Base-by-base conservation (phyloP, 202 grass and related monocot genomes). In the Zizania palustris region DNA sequence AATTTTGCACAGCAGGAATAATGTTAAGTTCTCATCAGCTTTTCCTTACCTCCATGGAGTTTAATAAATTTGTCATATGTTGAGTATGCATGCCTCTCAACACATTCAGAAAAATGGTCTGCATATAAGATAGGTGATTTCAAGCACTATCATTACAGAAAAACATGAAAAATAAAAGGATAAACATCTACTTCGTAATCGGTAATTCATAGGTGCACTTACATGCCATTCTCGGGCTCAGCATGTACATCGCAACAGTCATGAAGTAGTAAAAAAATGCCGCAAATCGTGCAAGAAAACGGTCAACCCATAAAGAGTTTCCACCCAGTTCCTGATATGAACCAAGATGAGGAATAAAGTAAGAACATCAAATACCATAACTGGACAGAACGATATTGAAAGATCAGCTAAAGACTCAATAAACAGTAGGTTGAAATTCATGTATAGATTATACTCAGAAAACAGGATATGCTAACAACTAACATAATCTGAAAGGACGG, bases 221-320 rank as follows among this genome's bases (percentile, higher is more conserved):
- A 98, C 96, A 98, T 83, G 95, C 91, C 95, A 98, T 98, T 90
- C 95, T 82, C 39, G 95, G 95, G 80, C 95, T 98, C 45, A 98
- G 6, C 74, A 90, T 89, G 80, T 98, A 98, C 91, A 98, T 95
- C 1, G 3, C 89, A 83, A 98, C 95, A 69, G 85, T 85, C 75
- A 94, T 81, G 60, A 98, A 98, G 72, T 98, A 98, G 80, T 98
- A 98, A 48, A 98, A 82, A 1, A 98, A 80, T 58, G 95, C 95
- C 68, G 84, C 66, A 78, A 67, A 77, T 39, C 82, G 91, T 2
- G 91, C 95, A 76, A 98, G 82, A 55, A 94, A 71, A 41, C 89
- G 69, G 75, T 98, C 95, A 36, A 85, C 3, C 87, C 77, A 98
- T 67, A 85, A 83, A 78, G 91, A 68, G 81, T 89, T 89, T 5